Conservation (phyloP, 345 rosid species). For the Pelargonium nanum region DNA sequence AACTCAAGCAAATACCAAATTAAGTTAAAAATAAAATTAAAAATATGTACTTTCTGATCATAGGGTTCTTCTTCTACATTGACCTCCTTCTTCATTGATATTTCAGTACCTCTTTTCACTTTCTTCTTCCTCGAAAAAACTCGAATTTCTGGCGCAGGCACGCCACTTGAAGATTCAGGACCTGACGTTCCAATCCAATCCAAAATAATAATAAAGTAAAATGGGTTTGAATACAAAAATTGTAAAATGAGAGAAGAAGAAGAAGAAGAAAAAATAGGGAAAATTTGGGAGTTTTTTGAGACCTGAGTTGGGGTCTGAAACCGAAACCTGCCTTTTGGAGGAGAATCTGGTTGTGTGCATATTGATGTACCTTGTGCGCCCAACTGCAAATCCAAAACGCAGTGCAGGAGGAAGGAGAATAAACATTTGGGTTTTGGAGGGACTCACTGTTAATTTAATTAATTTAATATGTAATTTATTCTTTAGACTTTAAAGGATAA, state of each 20-base stretch:
- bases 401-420: background rate
- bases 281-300: background rate
- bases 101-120: constrained; percentile 22
- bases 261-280: background rate
- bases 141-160: constrained; percentile 21
- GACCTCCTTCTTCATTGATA: constrained; percentile 16
- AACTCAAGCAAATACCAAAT: background rate
- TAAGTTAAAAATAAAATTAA: background rate
- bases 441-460: background rate
- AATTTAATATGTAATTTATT: no score
- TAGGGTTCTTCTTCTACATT: constrained; percentile 10
- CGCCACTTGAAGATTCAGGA: constrained; percentile 7
- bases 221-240: background rate
- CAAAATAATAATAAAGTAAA: background rate
- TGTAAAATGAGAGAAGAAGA: background rate
- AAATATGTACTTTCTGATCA: constrained; percentile 18
- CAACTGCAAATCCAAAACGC: background rate
- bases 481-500: no score
- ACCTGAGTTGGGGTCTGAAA: constrained; percentile 30
- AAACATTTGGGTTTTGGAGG: background rate
- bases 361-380: background rate
- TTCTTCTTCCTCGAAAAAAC: constrained; percentile 52
- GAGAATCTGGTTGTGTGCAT: constrained; percentile 25
- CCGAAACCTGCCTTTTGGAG: constrained; percentile 13
- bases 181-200: constrained; percentile 13